A percentile compares a stretch with the other conserved stretches of the same genome.
phyloP scores from a whole-genome alignment of 257 asterid genomes.

The Petunia secreta region DNA sequence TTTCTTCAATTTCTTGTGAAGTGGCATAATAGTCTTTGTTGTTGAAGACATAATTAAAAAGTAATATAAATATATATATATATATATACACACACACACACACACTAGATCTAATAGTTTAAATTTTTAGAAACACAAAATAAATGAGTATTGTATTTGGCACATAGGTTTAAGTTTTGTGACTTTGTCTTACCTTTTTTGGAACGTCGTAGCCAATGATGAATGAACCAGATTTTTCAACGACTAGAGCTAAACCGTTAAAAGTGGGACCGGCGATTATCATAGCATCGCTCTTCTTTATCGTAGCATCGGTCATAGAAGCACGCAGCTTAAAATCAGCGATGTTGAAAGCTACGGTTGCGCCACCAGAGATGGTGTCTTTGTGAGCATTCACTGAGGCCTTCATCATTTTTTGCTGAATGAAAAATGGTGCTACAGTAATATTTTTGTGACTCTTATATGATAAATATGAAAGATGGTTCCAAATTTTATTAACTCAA shows the following conservation, averaged over 20 bases:
- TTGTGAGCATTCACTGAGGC: constrained; percentile 66
- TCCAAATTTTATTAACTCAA: neutral
- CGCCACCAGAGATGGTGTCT: constrained; percentile 48
- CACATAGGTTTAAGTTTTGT: too few species aligned
- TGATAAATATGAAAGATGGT: neutral
- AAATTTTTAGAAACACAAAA: too few species aligned
- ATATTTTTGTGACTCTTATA: neutral
- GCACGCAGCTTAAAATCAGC: constrained; percentile 88
- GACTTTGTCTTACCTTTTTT: constrained; percentile 47
- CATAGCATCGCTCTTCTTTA: constrained; percentile 21
- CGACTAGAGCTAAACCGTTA: constrained; percentile 70
- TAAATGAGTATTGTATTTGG: too few species aligned
- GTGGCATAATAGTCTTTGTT: too few species aligned
- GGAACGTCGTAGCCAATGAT: constrained; percentile 84
- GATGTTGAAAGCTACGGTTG: constrained; percentile 73
- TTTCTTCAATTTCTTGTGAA: too few species aligned
- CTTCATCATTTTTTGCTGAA: constrained; percentile 42
- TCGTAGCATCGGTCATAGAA: constrained; percentile 80
- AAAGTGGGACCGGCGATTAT: constrained; percentile 64
- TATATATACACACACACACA: too few species aligned
- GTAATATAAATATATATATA: too few species aligned
- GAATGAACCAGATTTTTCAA: constrained; percentile 89
- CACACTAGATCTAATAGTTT: too few species aligned
- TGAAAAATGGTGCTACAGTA: neutral
- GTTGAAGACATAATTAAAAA: too few species aligned